phyloP scores from a whole-genome alignment of 225 moss, liverwort and hornwort genomes.

The Polytrichum commune region DNA sequence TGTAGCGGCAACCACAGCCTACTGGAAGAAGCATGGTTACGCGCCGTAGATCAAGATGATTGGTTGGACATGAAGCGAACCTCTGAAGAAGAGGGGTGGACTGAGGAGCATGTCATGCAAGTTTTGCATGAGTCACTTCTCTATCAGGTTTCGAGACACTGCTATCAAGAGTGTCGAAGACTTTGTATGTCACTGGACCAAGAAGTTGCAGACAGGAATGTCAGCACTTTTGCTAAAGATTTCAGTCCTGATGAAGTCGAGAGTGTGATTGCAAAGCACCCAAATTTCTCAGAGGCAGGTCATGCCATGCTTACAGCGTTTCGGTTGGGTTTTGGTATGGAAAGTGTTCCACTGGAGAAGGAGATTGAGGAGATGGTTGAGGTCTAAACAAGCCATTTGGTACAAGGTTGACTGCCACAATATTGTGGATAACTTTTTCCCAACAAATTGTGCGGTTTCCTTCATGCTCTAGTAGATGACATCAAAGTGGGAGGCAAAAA shows the following conservation, averaged over 20 bases:
- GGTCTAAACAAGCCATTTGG: slow-evolving; percentile 13
- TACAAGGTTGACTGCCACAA: too few species aligned
- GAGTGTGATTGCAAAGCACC: slow-evolving; percentile 63
- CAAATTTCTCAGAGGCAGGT: slow-evolving; percentile 63
- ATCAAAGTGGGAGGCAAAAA: too few species aligned
- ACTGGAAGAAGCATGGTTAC: slow-evolving; percentile 78
- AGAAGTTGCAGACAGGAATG: slow-evolving; percentile 19
- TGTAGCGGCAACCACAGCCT: slow-evolving; percentile 65
- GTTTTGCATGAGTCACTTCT: slow-evolving; percentile 67
- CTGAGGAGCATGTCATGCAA: slow-evolving; percentile 72
- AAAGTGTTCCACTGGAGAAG: slow-evolving; percentile 31
- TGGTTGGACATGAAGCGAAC: slow-evolving; percentile 72
- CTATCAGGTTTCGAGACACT: slow-evolving; percentile 61
- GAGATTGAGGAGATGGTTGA: slow-evolving; percentile 64
- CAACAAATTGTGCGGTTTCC: too few species aligned
- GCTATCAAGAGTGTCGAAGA: slow-evolving; percentile 51
- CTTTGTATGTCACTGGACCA: slow-evolving; percentile 33
- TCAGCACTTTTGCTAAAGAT: slow-evolving; percentile 40
- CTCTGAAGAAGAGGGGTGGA: slow-evolving; percentile 81
- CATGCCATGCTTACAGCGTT: slow-evolving; percentile 85
- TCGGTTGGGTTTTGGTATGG: slow-evolving; percentile 54
- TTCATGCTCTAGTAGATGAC: too few species aligned
- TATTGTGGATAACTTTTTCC: too few species aligned
- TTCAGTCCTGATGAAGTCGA: slow-evolving; percentile 56
- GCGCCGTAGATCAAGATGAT: slow-evolving; percentile 83